phyloP scores from a whole-genome alignment of 73 alveolate species.

The Paramecium sexaurelia region DNA sequence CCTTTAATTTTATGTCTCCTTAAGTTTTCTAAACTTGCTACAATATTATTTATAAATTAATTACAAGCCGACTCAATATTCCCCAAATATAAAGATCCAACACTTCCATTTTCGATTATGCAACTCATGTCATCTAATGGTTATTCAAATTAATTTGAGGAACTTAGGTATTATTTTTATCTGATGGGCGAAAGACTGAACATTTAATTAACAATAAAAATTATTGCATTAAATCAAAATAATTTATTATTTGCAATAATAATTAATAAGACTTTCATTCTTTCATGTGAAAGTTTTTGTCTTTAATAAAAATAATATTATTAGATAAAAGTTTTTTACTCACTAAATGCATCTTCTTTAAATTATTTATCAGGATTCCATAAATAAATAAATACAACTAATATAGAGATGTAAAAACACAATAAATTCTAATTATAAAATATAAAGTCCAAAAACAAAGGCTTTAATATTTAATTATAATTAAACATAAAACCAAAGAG shows the following conservation, averaged over 20 bases:
- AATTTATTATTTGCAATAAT: background rate
- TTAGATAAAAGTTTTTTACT: background rate
- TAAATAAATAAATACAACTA: background rate
- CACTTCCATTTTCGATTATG: conserved; percentile 3
- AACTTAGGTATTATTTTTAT: background rate
- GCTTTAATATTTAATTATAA: background rate
- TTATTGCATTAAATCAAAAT: background rate
- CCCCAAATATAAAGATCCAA: conserved; percentile 4
- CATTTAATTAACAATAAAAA: conserved; percentile 16
- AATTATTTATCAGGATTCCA: conserved; percentile 5
- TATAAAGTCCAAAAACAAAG: background rate
- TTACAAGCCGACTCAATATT: conserved; percentile 24
- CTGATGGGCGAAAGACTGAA: background rate
- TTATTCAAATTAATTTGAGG: background rate
- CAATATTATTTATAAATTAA: background rate
- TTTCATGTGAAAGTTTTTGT: background rate
- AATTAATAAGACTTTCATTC: background rate
- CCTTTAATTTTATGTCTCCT: conserved; percentile 18
- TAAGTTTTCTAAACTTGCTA: conserved; percentile 10
- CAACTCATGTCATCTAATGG: conserved; percentile 39
- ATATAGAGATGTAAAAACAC: conserved; percentile 6
- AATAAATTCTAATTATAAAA: background rate
- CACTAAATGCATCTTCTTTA: background rate
- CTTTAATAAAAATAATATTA: background rate
- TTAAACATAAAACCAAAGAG: background rate